Evolutionary conservation across 2,329 filamentous ascomycete genomes (phyloP).

Genomic region (Xylariaceae sp.): DNA sequence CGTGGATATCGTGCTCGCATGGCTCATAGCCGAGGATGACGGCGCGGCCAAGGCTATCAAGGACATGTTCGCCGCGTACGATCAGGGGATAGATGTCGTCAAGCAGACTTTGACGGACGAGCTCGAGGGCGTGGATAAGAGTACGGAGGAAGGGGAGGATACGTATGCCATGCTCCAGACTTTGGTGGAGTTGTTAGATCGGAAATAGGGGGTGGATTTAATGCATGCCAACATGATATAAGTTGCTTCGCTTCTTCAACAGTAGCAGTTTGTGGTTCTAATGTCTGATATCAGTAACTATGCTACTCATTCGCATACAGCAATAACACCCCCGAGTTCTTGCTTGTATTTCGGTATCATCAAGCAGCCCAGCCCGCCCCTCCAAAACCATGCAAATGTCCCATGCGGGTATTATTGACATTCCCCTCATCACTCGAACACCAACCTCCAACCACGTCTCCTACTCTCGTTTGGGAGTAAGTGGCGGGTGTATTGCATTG

Average conservation of each 20-base stretch:
- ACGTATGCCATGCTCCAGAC: constrained; percentile 50
- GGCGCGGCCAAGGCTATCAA: constrained; percentile 64
- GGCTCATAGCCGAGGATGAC: constrained; percentile 84
- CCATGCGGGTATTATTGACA: too few relatives aligned
- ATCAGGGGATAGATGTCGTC: constrained; percentile 59
- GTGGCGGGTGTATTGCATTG: too few relatives aligned
- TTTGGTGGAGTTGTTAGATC: too few relatives aligned
- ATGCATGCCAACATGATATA: not conserved
- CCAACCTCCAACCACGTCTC: too few relatives aligned
- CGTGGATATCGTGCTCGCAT: constrained; percentile 79
- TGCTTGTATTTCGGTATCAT: too few relatives aligned
- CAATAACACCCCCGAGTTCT: too few relatives aligned
- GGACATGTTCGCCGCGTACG: constrained; percentile 59
- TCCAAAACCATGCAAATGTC: not conserved
- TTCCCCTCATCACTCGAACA: too few relatives aligned
- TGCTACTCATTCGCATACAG: too few relatives aligned
- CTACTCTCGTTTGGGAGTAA: too few relatives aligned
- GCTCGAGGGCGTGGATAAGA: constrained; percentile 40
- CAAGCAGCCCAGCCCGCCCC: too few relatives aligned
- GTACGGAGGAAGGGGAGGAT: constrained; percentile 55
- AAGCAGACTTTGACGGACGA: constrained; percentile 62
- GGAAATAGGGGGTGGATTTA: too few relatives aligned
- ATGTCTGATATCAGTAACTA: not conserved
- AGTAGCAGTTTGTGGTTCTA: constrained; percentile 1
- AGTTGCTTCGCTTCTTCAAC: constrained; percentile 4